Conservation (phyloP, 2,329 filamentous ascomycete genomes). For the Fusarium albidum region DNA sequence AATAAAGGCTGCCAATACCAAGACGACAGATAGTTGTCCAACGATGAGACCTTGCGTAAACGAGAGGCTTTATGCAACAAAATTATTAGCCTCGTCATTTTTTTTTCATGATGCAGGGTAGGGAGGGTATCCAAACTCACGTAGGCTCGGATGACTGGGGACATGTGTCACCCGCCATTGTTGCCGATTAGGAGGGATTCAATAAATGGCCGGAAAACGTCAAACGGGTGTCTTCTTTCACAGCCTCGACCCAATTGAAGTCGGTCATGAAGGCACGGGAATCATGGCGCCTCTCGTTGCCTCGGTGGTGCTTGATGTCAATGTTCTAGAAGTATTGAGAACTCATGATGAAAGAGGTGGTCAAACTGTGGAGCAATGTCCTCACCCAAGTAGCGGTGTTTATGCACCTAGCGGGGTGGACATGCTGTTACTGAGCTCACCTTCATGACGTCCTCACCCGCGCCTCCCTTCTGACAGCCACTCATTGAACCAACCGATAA, state of each 20-base stretch:
- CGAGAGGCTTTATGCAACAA: constrained; percentile 66
- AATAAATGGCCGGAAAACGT: not conserved
- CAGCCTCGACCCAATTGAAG: not conserved
- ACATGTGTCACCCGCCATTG: constrained; percentile 53
- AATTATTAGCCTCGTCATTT: constrained; percentile 12
- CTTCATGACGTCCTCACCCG: constrained; percentile 24
- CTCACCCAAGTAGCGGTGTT: not conserved
- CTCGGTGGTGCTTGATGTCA: constrained; percentile 26
- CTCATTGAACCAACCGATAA: constrained; percentile 7
- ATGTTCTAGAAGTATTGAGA: too few relatives aligned
- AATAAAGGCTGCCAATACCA: constrained; percentile 94
- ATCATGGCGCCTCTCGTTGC: constrained; percentile 12
- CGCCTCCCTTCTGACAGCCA: constrained; percentile 23
- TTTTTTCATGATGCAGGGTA: constrained; percentile 14
- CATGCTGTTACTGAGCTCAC: constrained; percentile 32
- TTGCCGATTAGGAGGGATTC: not conserved
- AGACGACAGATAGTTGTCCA: constrained; percentile 89
- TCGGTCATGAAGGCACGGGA: not conserved
- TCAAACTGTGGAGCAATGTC: constrained; percentile 6
- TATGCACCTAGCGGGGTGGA: constrained; percentile 37
- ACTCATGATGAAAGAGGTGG: constrained; percentile 20
- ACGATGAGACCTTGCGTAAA: constrained; percentile 95
- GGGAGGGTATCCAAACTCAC: constrained; percentile 45
- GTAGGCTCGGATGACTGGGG: constrained; percentile 54
- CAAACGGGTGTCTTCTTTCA: not conserved